Base-by-base conservation (phyloP, 2,329 filamentous ascomycete genomes). In the Aspergillus pseudoviridinutans region DNA sequence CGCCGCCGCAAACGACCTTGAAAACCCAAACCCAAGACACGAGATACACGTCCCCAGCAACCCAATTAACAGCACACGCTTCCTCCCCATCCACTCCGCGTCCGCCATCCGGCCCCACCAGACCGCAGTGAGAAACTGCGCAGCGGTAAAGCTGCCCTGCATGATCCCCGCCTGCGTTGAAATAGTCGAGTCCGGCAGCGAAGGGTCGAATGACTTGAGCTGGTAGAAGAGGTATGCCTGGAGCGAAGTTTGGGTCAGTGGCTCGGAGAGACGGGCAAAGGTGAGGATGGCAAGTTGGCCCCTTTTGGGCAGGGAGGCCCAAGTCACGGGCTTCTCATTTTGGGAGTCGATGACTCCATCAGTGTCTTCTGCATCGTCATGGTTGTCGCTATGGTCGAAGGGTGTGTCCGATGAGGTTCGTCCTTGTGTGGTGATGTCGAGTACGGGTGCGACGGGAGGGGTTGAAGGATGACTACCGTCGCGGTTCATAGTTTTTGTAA, bases 211-310 rank as follows among this genome's bases (percentile, higher is more conserved):
- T 58, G 87, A 93, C 64, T 85, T 86, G n/a, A 96, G 83, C 72
- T 94, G 90, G 73, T 93, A 95, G 75, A 91, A 95, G 79, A 95
- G 86, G 74, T 95, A 95, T 1, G 89, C 84, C 73, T 89, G 83
- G 8, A 92, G 74, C 12, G 87, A 90, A 0, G 89, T 92, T 68
- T 94, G 89, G 0, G 90, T 89, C 38, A 96, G 78, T 3, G 91
- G 91, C 70, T 96, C 92, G 10, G 89, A 91, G 24, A 96, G 78
- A 28, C 92, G 85, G 8, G 91, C 88, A 49, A 95, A 76, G 0
- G 88, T 91, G 51, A 96, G 80, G 57, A 96, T 87, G 29, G 87
- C 76, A 22, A 96, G 81, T 74, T 96, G 91, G 49, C 84, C 80
- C 73, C 92, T 95, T 57, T 84, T 82, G 0, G 92, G 92, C 1